A percentile compares a stretch with the other conserved stretches of the same genome.
Conservation (phyloP, 441 rosid genomes). For the Rhodomyrtus psidioides region DNA sequence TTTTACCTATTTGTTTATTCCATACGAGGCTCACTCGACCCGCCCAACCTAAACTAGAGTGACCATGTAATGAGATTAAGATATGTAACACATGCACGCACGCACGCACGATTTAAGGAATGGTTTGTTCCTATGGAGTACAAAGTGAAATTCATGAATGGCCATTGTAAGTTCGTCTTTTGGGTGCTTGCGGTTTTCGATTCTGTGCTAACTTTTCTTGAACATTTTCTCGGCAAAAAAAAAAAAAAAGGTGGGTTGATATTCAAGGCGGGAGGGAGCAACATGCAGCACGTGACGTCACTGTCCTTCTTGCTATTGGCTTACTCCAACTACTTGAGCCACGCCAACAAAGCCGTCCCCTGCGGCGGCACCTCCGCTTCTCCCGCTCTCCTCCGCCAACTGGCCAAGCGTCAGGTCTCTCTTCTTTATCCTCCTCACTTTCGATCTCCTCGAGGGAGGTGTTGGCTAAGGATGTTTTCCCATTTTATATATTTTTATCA, state of each 20-base stretch:
- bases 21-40: too few relatives aligned
- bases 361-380: conserved; percentile 50
- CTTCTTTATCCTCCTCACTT: not conserved
- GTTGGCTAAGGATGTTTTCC: not conserved
- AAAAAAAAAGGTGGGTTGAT: conserved; percentile 43
- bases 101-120: not conserved
- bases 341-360: conserved; percentile 46
- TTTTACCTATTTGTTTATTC: not conserved
- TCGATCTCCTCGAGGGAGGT: not conserved
- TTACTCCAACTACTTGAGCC: conserved; percentile 58
- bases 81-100: not conserved
- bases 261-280: conserved; percentile 70
- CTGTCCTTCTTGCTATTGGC: conserved; percentile 58
- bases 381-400: conserved; percentile 46
- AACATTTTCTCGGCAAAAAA: not conserved
- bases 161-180: not conserved
- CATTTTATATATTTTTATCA: not conserved
- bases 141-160: not conserved
- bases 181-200: not conserved
- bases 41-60: too few relatives aligned
- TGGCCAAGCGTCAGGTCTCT: conserved; percentile 56
- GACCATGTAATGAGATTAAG: not conserved
- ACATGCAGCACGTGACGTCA: conserved; percentile 81
- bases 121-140: not conserved
- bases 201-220: not conserved